Evolutionary conservation across 768 basidiomycete genomes (phyloP).

Genomic region (Boletus sp.): DNA sequence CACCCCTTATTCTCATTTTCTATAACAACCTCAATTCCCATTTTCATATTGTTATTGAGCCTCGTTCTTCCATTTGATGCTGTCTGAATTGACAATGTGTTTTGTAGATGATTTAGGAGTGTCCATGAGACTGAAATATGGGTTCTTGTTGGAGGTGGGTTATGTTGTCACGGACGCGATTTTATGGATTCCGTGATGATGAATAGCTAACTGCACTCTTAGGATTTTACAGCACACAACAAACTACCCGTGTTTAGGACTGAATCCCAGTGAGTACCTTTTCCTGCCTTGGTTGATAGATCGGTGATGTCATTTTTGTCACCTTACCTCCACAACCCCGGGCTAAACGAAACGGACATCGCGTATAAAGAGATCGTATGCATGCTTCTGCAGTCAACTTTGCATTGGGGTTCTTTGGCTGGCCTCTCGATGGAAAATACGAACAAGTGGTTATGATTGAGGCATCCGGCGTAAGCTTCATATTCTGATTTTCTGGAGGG

Average conservation of each 20-base stretch:
- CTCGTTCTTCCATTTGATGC: neutral
- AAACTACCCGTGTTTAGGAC: slow-evolving; percentile 78
- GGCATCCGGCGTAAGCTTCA: slow-evolving; percentile 46
- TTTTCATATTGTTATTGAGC: too few relatives aligned
- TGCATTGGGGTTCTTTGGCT: slow-evolving; percentile 74
- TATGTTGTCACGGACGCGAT: slow-evolving; percentile 1
- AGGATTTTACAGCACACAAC: slow-evolving; percentile 59
- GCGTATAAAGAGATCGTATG: slow-evolving; percentile 62
- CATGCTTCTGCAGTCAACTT: slow-evolving; percentile 63
- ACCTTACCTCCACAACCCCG: neutral
- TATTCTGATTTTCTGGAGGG: slow-evolving; percentile 5
- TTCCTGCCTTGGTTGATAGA: neutral
- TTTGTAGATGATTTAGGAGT: slow-evolving; percentile 60
- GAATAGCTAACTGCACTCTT: slow-evolving; percentile 24
- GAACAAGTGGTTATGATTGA: slow-evolving; percentile 79
- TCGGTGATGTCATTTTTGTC: neutral
- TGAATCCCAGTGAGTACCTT: slow-evolving; percentile 58
- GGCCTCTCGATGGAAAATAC: slow-evolving; percentile 69
- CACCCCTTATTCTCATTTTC: neutral
- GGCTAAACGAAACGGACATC: neutral
- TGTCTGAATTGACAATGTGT: neutral
- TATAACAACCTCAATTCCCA: neutral
- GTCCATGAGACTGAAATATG: slow-evolving; percentile 75
- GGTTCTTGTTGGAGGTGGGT: slow-evolving; percentile 62
- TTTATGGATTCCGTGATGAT: neutral